Percentiles rank a stretch among this genome's conserved stretches.
These are phyloP conservation scores for Mrakia gelida DNA, from an alignment of 768 basidiomycete genomes.

Conservation along the genomic window DNA sequence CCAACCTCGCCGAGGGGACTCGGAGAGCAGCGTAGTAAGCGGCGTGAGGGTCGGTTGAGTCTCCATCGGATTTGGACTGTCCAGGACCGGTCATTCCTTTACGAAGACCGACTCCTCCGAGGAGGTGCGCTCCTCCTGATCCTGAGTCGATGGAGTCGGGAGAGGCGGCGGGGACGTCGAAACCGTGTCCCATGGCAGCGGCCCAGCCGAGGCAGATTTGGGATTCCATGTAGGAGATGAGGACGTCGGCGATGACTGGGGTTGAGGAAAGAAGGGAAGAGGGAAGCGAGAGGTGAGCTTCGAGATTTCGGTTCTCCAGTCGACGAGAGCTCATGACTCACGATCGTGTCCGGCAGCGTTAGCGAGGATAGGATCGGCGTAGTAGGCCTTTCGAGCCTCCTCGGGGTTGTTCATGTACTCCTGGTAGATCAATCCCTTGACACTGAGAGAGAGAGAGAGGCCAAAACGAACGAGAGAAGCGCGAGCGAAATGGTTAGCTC, in stretches of 20 bases:
- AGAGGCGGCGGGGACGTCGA: slow-evolving; percentile 54
- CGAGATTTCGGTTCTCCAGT: neutral
- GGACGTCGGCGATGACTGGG: slow-evolving; percentile 72
- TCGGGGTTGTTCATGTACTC: slow-evolving; percentile 70
- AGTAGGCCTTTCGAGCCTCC: slow-evolving; percentile 63
- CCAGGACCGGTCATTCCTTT: slow-evolving; percentile 56
- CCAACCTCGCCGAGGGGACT: slow-evolving; percentile 71
- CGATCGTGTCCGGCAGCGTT: slow-evolving; percentile 69
- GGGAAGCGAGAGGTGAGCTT: neutral
- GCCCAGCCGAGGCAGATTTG: slow-evolving; percentile 86
- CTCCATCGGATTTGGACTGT: slow-evolving; percentile 33
- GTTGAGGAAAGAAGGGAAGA: neutral
- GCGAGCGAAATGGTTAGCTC: slow-evolving; percentile 2
- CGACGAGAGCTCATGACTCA: neutral
- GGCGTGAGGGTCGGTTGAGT: slow-evolving; percentile 38
- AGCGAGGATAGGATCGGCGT: slow-evolving; percentile 75
- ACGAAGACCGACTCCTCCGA: slow-evolving; percentile 78
- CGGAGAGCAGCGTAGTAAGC: slow-evolving; percentile 47
- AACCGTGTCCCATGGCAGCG: slow-evolving; percentile 59
- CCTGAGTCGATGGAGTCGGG: slow-evolving; percentile 45
- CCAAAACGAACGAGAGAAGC: neutral
- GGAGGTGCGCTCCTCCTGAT: slow-evolving; percentile 56
- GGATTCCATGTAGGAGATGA: slow-evolving; percentile 81
- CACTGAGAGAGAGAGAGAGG: slow-evolving; percentile 46
- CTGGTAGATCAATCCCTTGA: slow-evolving; percentile 75